Conservation (phyloP, 192 early-diverging fungal genomes). For the Umbelopsis vinacea region DNA sequence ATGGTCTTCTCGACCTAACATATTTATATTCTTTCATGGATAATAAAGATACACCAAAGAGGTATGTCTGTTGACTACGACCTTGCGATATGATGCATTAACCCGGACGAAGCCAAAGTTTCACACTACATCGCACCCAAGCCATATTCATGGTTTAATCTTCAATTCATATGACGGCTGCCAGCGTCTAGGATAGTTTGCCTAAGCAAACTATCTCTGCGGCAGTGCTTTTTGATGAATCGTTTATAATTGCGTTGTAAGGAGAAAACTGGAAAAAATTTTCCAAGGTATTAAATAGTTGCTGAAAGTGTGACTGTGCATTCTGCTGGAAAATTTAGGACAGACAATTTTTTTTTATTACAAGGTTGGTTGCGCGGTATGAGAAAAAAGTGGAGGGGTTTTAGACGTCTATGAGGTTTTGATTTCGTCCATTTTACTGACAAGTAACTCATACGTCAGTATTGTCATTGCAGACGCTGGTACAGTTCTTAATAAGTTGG, state of each 20-base stretch:
- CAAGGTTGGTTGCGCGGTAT: neutral
- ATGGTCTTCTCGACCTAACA: no score
- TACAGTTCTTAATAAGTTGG: slow-evolving; percentile 88
- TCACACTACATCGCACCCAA: slow-evolving; percentile 20
- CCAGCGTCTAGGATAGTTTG: slow-evolving; percentile 21
- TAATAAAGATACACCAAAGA: neutral
- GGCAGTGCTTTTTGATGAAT: slow-evolving; percentile 25
- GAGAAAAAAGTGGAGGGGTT: neutral
- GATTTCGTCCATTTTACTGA: slow-evolving; percentile 52
- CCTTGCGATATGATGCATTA: slow-evolving; percentile 19
- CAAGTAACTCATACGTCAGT: slow-evolving; percentile 86
- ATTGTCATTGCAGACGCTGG: slow-evolving; percentile 87
- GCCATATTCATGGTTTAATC: slow-evolving; percentile 19
- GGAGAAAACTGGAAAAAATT: slow-evolving; percentile 12
- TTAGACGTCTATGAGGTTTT: slow-evolving; percentile 24
- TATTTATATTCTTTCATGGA: slow-evolving; percentile 3
- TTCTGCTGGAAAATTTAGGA: no score
- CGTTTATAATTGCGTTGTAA: slow-evolving; percentile 22
- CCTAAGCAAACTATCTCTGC: slow-evolving; percentile 17
- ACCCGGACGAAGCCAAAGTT: slow-evolving; percentile 21
- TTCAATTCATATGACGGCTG: slow-evolving; percentile 25
- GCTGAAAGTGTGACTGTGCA: slow-evolving; percentile 8
- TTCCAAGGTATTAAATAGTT: neutral
- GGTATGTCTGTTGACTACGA: slow-evolving; percentile 9
- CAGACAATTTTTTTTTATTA: neutral